phyloP scores from a whole-genome alignment of 2,329 filamentous ascomycete genomes.

The Sporothrix brunneoviolacea region DNA sequence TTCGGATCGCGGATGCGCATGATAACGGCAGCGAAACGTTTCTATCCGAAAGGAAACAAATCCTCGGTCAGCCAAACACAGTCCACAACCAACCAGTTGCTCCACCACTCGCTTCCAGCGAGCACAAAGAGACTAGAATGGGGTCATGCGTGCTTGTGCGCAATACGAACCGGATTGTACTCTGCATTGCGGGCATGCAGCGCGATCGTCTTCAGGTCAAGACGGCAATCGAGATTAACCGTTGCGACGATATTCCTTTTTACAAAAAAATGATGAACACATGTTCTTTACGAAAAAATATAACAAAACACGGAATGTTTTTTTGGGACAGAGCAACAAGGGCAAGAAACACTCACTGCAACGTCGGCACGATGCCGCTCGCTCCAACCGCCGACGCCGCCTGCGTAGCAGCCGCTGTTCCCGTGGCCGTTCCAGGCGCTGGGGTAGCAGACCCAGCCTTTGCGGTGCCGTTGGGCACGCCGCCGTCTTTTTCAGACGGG shows the following conservation, averaged over 20 bases:
- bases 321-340: conserved; percentile 1
- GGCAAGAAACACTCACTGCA: conserved; percentile 69
- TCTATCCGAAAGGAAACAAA: conserved; percentile 10
- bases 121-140: neutral
- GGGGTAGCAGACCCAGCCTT: conserved; percentile 15
- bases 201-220: conserved; percentile 98
- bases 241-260: conserved; percentile 97
- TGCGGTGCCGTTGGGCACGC: conserved; percentile 15
- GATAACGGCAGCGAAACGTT: conserved; percentile 98
- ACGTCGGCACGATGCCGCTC: conserved; percentile 84
- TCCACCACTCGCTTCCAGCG: neutral
- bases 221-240: conserved; percentile 94
- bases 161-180: conserved; percentile 64
- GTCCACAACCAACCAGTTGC: conserved; percentile 2
- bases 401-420: conserved; percentile 61
- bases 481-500: conserved; percentile 20
- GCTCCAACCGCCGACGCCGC: conserved; percentile 77
- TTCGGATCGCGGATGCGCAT: conserved; percentile 99
- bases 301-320: too few species aligned
- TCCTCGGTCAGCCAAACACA: conserved; percentile 14
- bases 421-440: conserved; percentile 17
- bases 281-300: conserved; percentile 16
- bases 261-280: conserved; percentile 18
- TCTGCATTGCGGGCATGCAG: conserved; percentile 97
- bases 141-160: conserved; percentile 2